phyloP scores from a whole-genome alignment of 495 filamentous ascomycete genomes.

The Trichoderma parareesei region DNA sequence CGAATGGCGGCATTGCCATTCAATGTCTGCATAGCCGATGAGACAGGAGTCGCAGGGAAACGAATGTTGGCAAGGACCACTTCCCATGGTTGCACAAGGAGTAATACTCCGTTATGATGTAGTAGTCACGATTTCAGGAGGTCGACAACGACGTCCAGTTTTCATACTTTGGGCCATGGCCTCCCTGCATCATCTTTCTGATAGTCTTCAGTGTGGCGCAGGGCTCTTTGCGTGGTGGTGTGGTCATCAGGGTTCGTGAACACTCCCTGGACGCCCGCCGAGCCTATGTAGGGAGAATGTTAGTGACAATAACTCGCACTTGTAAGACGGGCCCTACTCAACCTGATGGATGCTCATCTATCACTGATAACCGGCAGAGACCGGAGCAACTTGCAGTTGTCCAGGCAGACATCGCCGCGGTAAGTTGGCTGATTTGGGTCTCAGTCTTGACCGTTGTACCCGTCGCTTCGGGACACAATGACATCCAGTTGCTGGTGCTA shows the following conservation, averaged over 20 bases:
- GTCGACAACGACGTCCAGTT: not conserved
- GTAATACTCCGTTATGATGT: not conserved
- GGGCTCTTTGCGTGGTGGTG: not conserved
- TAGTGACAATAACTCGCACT: not conserved
- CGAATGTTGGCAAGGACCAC: not conserved
- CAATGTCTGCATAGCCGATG: not conserved
- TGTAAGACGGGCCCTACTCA: not conserved
- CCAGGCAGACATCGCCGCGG: not conserved
- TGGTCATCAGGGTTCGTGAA: not conserved
- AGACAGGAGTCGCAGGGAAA: not conserved
- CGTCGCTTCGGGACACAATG: slow-evolving; percentile 3
- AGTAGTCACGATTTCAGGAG: not conserved
- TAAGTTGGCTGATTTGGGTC: not conserved
- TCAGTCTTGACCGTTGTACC: not conserved
- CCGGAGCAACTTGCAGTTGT: not conserved
- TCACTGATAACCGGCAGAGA: not conserved
- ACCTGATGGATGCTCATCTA: not conserved
- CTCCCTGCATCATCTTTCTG: not conserved
- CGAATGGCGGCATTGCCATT: not conserved
- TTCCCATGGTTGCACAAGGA: not conserved
- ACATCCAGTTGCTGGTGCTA: not conserved
- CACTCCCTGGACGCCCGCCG: not conserved
- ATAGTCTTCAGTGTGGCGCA: not conserved
- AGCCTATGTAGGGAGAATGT: not conserved
- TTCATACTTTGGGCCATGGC: not conserved